Percentiles rank a stretch among this genome's conserved stretches.
Conservation (phyloP, 1,284 basidiomycete species). For the Wolfiporia cocos region DNA sequence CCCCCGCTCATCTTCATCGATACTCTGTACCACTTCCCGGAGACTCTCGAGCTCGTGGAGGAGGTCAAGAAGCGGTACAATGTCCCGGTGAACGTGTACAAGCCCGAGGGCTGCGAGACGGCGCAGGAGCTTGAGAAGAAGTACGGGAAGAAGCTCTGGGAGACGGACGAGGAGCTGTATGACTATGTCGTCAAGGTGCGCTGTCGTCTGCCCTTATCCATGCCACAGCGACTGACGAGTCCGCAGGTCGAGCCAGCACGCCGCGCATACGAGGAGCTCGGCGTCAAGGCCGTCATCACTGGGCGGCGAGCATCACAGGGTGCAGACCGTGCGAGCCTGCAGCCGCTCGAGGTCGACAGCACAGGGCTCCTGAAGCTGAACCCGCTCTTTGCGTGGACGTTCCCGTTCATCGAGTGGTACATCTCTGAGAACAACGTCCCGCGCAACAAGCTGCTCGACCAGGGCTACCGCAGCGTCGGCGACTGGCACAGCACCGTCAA, state of each 20-base stretch:
- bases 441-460: slow-evolving; percentile 81
- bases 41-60: slow-evolving; percentile 86
- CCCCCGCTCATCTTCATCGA: slow-evolving; percentile 90
- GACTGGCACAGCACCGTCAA: slow-evolving; percentile 94
- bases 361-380: slow-evolving; percentile 95
- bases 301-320: slow-evolving; percentile 93
- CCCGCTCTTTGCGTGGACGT: slow-evolving; percentile 89
- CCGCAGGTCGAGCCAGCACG: slow-evolving; percentile 87
- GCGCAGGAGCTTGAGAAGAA: slow-evolving; percentile 76
- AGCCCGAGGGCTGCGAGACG: slow-evolving; percentile 68
- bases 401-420: slow-evolving; percentile 83
- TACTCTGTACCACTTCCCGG: slow-evolving; percentile 94
- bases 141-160: slow-evolving; percentile 86
- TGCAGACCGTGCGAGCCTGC: slow-evolving; percentile 75
- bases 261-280: slow-evolving; percentile 79
- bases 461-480: slow-evolving; percentile 93
- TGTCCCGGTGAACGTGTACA: slow-evolving; percentile 73
- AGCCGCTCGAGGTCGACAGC: slow-evolving; percentile 87
- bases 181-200: slow-evolving; percentile 90
- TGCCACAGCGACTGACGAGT: background rate
- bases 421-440: slow-evolving; percentile 83
- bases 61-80: slow-evolving; percentile 76
- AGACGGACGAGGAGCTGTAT: slow-evolving; percentile 83
- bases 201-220: background rate
- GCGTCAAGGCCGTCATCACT: slow-evolving; percentile 88